Evolutionary conservation across 73 alveolate species (phyloP).

Genomic region (Tetrahymena thermophila): DNA sequence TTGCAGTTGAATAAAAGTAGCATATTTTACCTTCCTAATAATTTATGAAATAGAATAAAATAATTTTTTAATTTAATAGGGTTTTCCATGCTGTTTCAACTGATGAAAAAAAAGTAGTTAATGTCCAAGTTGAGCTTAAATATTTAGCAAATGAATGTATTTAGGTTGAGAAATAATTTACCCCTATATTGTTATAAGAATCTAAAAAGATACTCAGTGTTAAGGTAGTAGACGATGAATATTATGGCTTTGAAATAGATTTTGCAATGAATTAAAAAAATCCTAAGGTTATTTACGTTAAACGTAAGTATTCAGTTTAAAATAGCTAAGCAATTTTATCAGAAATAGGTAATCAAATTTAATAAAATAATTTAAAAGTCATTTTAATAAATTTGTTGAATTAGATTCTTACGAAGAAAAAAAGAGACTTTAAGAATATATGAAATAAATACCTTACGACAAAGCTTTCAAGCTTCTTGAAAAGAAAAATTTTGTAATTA

Average conservation of each 20-base stretch:
- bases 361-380: neutral
- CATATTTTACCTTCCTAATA: neutral
- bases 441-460: neutral
- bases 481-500: neutral
- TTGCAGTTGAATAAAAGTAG: conserved; percentile 67
- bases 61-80: neutral
- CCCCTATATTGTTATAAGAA: neutral
- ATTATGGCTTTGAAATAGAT: neutral
- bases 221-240: neutral
- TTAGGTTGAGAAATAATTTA: neutral
- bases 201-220: neutral
- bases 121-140: neutral
- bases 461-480: neutral
- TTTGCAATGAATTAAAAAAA: neutral
- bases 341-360: neutral
- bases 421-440: neutral
- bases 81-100: neutral
- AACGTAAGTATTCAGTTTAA: neutral
- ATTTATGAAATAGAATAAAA: neutral
- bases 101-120: neutral
- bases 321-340: neutral
- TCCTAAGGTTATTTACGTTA: neutral
- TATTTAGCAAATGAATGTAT: neutral
- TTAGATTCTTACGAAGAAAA: neutral
- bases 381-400: neutral